Conservation (phyloP, 129 eudicot genomes). For the Flaveria ramosissima region DNA sequence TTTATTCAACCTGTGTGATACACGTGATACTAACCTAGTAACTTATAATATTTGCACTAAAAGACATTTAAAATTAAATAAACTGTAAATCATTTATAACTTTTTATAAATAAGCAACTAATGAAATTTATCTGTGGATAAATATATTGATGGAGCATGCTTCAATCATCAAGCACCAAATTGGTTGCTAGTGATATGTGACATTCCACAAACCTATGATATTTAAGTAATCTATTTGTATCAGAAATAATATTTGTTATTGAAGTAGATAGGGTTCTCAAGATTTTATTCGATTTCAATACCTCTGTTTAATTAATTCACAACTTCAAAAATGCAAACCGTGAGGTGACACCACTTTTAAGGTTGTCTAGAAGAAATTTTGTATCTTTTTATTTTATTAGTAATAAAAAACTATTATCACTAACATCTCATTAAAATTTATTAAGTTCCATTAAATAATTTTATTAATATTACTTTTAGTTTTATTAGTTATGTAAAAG, state of each 20-base stretch:
- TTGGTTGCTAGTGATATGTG: conserved; percentile 33
- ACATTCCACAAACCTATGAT: conserved; percentile 34
- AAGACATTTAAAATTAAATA: neutral
- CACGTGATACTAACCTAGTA: too few relatives aligned
- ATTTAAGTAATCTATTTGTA: conserved; percentile 25
- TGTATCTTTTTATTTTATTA: too few relatives aligned
- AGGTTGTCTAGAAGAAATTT: neutral
- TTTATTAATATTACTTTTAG: too few relatives aligned
- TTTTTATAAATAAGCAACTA: neutral
- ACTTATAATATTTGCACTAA: neutral
- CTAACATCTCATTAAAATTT: neutral
- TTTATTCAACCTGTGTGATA: too few relatives aligned
- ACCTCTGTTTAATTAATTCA: conserved; percentile 7
- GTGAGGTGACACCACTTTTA: conserved; percentile 13
- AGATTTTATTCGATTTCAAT: conserved; percentile 36
- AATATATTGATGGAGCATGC: conserved; percentile 17
- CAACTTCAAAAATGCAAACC: conserved; percentile 14
- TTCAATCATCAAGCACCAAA: conserved; percentile 38
- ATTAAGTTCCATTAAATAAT: too few relatives aligned
- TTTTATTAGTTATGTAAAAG: neutral
- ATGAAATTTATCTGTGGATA: neutral
- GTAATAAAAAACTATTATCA: too few relatives aligned
- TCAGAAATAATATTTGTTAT: conserved; percentile 33
- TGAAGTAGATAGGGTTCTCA: conserved; percentile 30
- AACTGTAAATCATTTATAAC: neutral